Conservation (phyloP, 2,329 filamentous ascomycete genomes). For the Albifimbria verrucaria region DNA sequence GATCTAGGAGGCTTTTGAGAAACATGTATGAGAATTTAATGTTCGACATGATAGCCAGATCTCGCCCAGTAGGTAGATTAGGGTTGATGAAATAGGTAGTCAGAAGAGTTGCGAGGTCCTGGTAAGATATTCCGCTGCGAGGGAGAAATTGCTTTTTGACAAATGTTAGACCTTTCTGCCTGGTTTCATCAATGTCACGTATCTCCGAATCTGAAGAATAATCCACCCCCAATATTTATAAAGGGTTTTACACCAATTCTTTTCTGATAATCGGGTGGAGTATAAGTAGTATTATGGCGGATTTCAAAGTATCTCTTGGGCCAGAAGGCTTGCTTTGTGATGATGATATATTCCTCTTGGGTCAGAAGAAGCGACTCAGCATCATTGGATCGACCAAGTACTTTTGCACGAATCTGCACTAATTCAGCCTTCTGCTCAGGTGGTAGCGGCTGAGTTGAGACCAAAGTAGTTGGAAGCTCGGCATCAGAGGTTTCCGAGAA, state of each 20-base stretch:
- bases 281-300: not conserved
- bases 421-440: not conserved
- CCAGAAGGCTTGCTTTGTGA: slow-evolving; percentile 1
- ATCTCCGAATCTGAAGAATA: not conserved
- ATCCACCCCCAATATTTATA: not conserved
- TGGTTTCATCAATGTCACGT: not conserved
- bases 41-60: not conserved
- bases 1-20: not conserved
- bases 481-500: not conserved
- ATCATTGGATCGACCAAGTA: not conserved
- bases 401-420: not conserved
- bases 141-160: not conserved
- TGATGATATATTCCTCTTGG: not conserved
- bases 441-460: not conserved
- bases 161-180: not conserved
- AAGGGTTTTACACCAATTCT: not conserved
- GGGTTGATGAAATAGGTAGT: not conserved
- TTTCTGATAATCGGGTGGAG: not conserved
- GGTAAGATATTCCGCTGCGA: not conserved
- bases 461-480: not conserved
- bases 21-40: not conserved
- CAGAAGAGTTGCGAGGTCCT: not conserved
- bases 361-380: not conserved
- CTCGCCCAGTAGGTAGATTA: not conserved
- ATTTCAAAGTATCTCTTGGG: not conserved